phyloP scores from a whole-genome alignment of 805 yeast genomes.

The Hanseniaspora osmophila region DNA sequence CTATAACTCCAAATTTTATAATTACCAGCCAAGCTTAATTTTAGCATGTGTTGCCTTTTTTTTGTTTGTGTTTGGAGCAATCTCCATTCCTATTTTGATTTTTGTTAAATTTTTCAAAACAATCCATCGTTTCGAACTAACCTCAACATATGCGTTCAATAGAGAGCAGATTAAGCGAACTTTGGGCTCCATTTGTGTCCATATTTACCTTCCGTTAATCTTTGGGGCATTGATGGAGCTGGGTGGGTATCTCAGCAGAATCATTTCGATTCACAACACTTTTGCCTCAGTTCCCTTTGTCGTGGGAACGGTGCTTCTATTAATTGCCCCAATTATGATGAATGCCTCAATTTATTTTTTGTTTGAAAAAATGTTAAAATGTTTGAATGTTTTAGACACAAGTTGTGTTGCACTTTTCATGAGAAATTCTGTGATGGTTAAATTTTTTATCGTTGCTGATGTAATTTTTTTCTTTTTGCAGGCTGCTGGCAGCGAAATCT shows the following conservation, averaged over 20 bases:
- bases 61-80: no score
- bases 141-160: no score
- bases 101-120: no score
- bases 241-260: constrained; percentile 18
- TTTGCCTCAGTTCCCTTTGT: constrained; percentile 11
- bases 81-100: no score
- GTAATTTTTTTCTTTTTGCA: constrained; percentile 19
- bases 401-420: constrained; percentile 9
- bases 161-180: neutral
- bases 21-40: no score
- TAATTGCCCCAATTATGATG: constrained; percentile 21
- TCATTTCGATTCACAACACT: constrained; percentile 8
- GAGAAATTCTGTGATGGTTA: constrained; percentile 13
- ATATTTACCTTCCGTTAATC: constrained; percentile 11
- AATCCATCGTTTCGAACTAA: no score
- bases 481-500: constrained; percentile 22
- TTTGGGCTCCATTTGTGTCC: neutral
- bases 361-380: constrained; percentile 15
- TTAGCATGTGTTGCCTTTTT: no score
- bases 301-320: constrained; percentile 15
- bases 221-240: constrained; percentile 16
- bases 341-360: constrained; percentile 23
- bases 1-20: no score
- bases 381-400: constrained; percentile 4
- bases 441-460: constrained; percentile 22